These are phyloP conservation scores for Elaeis guineensis DNA, from an alignment of 176 grass and related monocot species.

Conservation along the genomic window DNA sequence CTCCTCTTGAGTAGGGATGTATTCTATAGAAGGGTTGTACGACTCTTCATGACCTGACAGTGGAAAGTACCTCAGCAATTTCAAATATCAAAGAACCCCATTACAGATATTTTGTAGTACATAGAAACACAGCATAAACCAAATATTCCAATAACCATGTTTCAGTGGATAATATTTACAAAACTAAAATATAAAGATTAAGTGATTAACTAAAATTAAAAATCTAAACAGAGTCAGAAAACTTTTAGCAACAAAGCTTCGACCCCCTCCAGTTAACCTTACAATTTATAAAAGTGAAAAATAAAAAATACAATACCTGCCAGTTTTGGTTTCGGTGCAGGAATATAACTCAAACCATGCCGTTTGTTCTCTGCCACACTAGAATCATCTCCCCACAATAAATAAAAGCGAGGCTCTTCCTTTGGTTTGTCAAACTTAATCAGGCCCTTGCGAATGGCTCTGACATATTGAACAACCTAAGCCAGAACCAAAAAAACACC, in stretches of 20 bases:
- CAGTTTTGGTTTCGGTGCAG: constrained; percentile 81
- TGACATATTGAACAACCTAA: constrained; percentile 44
- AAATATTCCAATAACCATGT: too few relatives aligned
- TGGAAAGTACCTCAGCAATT: neutral
- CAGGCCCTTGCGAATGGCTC: constrained; percentile 88
- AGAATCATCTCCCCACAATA: constrained; percentile 86
- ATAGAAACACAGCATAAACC: too few relatives aligned
- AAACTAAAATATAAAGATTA: too few relatives aligned
- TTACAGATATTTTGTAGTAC: too few relatives aligned
- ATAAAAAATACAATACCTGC: constrained; percentile 43
- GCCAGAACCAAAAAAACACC: neutral
- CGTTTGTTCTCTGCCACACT: constrained; percentile 69
- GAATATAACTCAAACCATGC: constrained; percentile 83
- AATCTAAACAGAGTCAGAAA: too few relatives aligned
- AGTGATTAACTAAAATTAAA: too few relatives aligned
- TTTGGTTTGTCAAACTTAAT: constrained; percentile 93
- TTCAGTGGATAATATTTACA: too few relatives aligned
- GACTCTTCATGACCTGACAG: constrained; percentile 93
- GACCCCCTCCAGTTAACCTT: too few relatives aligned
- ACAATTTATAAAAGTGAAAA: neutral
- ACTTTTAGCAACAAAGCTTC: too few relatives aligned
- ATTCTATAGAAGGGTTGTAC: constrained; percentile 95
- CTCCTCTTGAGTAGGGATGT: constrained; percentile 94
- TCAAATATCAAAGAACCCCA: too few relatives aligned
- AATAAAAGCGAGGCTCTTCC: constrained; percentile 51